phyloP scores from a whole-genome alignment of 2,329 filamentous ascomycete species.

The Colletotrichum sp. region DNA sequence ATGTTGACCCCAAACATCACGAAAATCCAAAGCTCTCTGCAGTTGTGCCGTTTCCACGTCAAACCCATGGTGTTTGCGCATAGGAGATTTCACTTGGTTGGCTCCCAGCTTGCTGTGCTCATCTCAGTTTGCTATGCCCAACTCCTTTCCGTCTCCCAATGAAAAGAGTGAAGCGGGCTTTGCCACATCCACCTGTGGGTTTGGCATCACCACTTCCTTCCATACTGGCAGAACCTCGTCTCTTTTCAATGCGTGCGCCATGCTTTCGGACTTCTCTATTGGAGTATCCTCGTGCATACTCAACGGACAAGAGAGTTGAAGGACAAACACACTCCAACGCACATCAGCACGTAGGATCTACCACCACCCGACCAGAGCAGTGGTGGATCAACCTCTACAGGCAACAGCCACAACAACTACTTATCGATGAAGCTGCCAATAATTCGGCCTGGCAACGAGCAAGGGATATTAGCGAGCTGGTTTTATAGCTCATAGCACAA shows the following conservation, averaged over 20 bases:
- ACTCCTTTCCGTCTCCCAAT: background rate
- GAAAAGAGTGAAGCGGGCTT: background rate
- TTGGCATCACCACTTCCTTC: background rate
- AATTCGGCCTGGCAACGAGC: background rate
- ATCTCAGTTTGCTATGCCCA: no score
- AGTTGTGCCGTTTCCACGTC: rapidly evolving
- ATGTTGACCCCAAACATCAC: background rate
- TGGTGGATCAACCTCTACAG: background rate
- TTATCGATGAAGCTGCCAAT: background rate
- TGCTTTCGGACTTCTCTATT: background rate
- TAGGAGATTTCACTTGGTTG: rapidly evolving
- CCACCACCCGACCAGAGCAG: background rate
- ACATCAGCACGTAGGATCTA: no score
- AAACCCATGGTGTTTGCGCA: background rate
- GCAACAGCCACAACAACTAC: background rate
- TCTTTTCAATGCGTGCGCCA: background rate
- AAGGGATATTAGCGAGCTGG: rapidly evolving
- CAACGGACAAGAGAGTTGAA: background rate
- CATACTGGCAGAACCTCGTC: background rate
- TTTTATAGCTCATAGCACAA: background rate
- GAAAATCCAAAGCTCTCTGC: background rate
- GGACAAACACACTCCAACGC: background rate
- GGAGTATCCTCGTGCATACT: background rate
- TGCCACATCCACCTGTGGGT: no score
- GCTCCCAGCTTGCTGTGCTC: background rate